Percentiles rank a stretch among this genome's conserved stretches.
Conservation (phyloP, 805 yeast species). For the Suhomyces kilbournensis region DNA sequence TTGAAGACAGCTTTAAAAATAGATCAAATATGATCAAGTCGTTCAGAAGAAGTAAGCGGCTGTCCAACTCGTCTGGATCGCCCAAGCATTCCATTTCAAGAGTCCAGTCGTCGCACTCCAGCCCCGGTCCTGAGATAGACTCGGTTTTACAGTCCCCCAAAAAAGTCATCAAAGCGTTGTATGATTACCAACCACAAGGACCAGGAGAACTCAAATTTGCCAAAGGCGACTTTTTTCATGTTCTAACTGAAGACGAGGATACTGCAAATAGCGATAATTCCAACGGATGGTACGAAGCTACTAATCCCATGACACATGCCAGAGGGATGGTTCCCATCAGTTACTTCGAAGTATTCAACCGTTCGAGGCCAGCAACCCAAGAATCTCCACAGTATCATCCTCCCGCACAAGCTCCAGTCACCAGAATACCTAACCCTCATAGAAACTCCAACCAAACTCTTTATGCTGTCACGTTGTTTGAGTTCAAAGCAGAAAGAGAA, state of each 20-base stretch:
- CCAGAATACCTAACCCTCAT: constrained; percentile 6
- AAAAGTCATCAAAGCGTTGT: constrained; percentile 79
- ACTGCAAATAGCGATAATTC: constrained; percentile 45
- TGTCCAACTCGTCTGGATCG: constrained; percentile 27
- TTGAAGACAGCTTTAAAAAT: neutral
- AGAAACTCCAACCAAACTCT: constrained; percentile 44
- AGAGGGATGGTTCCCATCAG: constrained; percentile 86
- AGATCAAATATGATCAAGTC: constrained; percentile 33
- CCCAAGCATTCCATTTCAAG: constrained; percentile 34
- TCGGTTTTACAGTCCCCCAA: constrained; percentile 55
- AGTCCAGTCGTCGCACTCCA: constrained; percentile 18
- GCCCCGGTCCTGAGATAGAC: constrained; percentile 14
- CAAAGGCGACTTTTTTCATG: constrained; percentile 88
- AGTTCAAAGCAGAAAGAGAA: constrained; percentile 74
- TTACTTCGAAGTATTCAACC: constrained; percentile 75
- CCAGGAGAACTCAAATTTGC: constrained; percentile 76
- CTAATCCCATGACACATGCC: constrained; percentile 73
- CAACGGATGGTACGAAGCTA: constrained; percentile 81
- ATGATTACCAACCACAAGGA: constrained; percentile 73
- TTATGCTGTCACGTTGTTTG: constrained; percentile 83
- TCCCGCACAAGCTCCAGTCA: neutral
- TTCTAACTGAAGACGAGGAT: constrained; percentile 34
- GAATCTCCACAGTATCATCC: constrained; percentile 2
- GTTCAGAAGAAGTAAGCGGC: constrained; percentile 41
- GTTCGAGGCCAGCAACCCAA: constrained; percentile 42